phyloP scores from a whole-genome alignment of 2,329 filamentous ascomycete species.

The Elsinoe batatas region DNA sequence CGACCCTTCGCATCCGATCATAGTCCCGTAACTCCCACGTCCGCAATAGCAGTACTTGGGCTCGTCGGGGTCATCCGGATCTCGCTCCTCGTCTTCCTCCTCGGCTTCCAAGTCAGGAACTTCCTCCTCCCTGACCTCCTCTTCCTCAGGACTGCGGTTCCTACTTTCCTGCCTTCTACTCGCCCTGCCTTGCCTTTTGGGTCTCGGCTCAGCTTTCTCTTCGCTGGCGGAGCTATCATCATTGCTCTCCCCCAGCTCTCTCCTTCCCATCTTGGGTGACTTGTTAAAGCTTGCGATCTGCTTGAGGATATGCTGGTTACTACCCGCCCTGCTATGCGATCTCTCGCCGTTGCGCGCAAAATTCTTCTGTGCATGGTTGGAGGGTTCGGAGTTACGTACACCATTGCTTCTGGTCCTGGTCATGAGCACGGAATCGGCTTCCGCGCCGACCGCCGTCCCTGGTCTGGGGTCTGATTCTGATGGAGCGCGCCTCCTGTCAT shows the following conservation, averaged over 20 bases:
- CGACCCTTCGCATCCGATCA: conserved; percentile 59
- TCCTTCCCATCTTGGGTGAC: conserved; percentile 26
- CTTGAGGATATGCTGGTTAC: conserved; percentile 29
- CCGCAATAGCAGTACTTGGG: conserved; percentile 58
- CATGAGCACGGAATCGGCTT: not conserved
- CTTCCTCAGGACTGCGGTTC: not conserved
- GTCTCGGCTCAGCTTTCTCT: not conserved
- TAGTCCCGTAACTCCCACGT: conserved; percentile 55
- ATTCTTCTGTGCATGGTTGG: conserved; percentile 1
- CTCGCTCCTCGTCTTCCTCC: conserved; percentile 40
- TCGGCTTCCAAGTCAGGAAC: conserved; percentile 23
- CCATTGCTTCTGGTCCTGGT: conserved; percentile 9
- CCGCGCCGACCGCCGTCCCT: conserved; percentile 1
- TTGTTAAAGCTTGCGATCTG: conserved; percentile 30
- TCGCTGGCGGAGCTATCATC: conserved; percentile 8
- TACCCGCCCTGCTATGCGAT: conserved; percentile 21
- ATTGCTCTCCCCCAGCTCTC: conserved; percentile 11
- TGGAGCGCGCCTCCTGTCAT: conserved; percentile 10
- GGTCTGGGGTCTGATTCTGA: conserved; percentile 4
- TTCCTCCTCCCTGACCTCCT: not conserved
- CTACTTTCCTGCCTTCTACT: conserved; percentile 10
- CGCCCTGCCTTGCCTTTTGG: conserved; percentile 3
- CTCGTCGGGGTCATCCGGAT: conserved; percentile 45
- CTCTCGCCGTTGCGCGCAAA: not conserved
- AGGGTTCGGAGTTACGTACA: not conserved